phyloP scores from a whole-genome alignment of 1,284 basidiomycete species.

The Ceratobasidium sp. region DNA sequence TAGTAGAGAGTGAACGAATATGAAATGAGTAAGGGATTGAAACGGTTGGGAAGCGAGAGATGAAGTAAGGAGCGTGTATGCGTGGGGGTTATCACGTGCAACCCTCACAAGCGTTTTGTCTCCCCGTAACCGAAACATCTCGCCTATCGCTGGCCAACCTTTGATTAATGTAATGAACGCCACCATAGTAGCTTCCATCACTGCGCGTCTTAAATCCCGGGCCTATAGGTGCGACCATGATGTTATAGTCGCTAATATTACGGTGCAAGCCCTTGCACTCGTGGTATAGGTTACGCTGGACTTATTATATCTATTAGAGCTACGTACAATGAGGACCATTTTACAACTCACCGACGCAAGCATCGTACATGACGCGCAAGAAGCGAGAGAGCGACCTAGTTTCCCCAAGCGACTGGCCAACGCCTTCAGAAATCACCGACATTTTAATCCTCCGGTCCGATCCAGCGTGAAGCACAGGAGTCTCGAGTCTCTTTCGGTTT shows the following conservation, averaged over 20 bases:
- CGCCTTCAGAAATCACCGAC: not conserved
- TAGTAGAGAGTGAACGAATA: too few species aligned
- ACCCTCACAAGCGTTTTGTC: too few species aligned
- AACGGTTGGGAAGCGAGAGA: too few species aligned
- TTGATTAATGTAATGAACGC: conserved; percentile 9
- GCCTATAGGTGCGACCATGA: conserved; percentile 1
- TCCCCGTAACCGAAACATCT: not conserved
- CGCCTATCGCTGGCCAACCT: not conserved
- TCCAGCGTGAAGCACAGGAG: not conserved
- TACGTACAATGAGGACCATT: too few species aligned
- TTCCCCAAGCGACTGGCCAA: not conserved
- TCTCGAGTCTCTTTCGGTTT: not conserved
- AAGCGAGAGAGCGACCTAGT: conserved; percentile 1
- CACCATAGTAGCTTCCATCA: not conserved
- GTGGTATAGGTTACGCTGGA: conserved; percentile 10
- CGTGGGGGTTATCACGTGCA: too few species aligned
- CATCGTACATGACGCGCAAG: conserved; percentile 21
- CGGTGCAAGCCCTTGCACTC: conserved; percentile 2
- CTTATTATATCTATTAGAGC: too few species aligned
- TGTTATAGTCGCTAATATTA: conserved; percentile 4
- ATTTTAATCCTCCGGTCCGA: not conserved
- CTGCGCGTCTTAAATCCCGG: not conserved
- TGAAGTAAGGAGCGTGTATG: too few species aligned
- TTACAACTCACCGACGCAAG: conserved; percentile 15
- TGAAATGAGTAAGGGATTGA: too few species aligned